Evolutionary conservation across 78 protist species (phyloP).

Genomic region (Emiliania huxleyi): DNA sequence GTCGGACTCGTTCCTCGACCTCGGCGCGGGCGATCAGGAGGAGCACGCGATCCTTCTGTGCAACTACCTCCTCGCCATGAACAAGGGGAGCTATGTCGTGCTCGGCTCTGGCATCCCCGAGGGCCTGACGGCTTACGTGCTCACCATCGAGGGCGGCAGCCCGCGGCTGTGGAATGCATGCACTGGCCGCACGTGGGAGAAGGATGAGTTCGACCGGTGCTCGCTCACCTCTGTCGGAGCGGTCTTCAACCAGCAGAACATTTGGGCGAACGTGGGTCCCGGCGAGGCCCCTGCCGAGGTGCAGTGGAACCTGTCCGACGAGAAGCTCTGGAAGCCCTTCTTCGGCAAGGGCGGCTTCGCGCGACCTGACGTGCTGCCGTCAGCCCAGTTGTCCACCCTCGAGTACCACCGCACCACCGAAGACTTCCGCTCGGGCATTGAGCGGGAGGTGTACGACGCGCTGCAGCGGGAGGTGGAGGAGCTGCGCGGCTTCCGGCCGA

Average conservation of each 20-base stretch:
- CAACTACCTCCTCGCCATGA: neutral
- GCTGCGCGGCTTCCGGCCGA: neutral
- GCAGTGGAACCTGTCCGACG: neutral
- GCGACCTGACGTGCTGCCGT: neutral
- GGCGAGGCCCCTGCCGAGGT: neutral
- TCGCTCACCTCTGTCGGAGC: neutral
- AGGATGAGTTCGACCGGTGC: neutral
- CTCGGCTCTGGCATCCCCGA: neutral
- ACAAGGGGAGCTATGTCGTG: neutral
- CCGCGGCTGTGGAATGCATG: neutral
- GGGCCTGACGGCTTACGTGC: neutral
- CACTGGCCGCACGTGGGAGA: neutral
- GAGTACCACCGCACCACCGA: neutral
- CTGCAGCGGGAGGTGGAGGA: neutral
- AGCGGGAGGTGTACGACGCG: neutral
- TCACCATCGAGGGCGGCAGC: neutral
- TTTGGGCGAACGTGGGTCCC: neutral
- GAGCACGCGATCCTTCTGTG: constrained; percentile 25
- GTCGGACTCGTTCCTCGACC: neutral
- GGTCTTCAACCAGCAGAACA: neutral
- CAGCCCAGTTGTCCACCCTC: neutral
- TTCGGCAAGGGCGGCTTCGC: neutral
- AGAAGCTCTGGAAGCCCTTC: neutral
- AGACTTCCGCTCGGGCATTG: neutral
- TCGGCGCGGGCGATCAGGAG: neutral